Base-by-base conservation (phyloP, 306 rosid species). In the Aeschynomene evenia region DNA sequence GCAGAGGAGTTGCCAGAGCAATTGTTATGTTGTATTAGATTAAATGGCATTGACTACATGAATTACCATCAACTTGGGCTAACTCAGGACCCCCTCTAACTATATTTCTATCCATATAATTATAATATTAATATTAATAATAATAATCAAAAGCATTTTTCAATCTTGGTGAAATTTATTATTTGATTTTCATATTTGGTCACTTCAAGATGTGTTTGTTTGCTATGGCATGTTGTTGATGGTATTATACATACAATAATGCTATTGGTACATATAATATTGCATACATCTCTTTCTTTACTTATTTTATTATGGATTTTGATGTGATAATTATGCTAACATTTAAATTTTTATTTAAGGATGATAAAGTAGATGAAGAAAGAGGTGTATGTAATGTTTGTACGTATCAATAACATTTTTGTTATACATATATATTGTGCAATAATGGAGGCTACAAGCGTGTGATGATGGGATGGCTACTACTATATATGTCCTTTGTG, bases 1-100 rank as follows among this genome's bases (percentile, higher is more conserved):
- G 52, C 87, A 52, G 98, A 94, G 83, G 98, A 94, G 86, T 69
- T 94, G 70, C 98, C 98, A 54, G 98, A 94, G 81, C 92, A 94
- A 74, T 68, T 94, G 59, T 84, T 94, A 68, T 94, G 97, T 74
- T 94, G 98, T 74, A 67, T 90, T 77, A 84, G 98, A 56, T 68
- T 94, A 70, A 94, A 90, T 49, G 95, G 95, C 77, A 88, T 94
- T 72, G 86, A 94, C 76, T 87, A 84, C 82, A 80, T 33, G 84
- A 90, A 87, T 71, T 90, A 94, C 65, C 87, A 87, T 75, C 96
- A 88, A 83, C 84, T 94, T 69, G 96, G 90, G 61, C 24, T 76
- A 74, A 76, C 71, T 77, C 90, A 70, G 28, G 86, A 85, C 13
- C 80, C 83, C 59, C 75, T 78, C 63, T 79, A 70, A 75, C 60